Percentiles rank a stretch among this genome's conserved stretches.
Conservation (phyloP, 2,329 filamentous ascomycete genomes). For the Microdochium paspali region DNA sequence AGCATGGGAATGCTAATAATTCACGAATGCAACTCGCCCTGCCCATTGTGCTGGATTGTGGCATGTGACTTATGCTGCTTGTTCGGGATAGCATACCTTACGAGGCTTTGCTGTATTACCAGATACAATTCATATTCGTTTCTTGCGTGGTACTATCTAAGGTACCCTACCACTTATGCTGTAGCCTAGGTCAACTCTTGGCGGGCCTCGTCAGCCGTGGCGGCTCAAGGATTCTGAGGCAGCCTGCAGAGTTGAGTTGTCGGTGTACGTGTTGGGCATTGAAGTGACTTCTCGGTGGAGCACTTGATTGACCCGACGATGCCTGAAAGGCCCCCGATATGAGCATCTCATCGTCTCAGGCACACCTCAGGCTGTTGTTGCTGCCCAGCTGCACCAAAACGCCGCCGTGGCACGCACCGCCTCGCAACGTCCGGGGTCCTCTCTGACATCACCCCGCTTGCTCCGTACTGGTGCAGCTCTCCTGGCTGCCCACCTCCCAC, state of each 20-base stretch:
- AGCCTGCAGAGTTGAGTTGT: neutral
- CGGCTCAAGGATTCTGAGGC: no score
- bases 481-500: neutral
- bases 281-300: neutral
- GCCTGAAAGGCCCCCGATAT: neutral
- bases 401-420: neutral
- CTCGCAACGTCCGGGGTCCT: neutral
- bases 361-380: neutral
- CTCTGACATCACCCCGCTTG: conserved; percentile 1
- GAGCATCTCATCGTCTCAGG: neutral
- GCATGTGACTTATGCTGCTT: no score
- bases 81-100: no score
- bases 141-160: neutral
- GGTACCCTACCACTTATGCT: no score
- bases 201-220: no score
- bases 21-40: no score
- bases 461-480: conserved; percentile 1
- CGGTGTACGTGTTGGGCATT: neutral
- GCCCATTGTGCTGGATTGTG: no score
- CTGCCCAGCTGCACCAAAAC: neutral
- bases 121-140: neutral
- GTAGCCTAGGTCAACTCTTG: no score
- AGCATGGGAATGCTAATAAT: no score
- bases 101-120: no score
- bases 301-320: neutral